Percentiles rank a stretch among this genome's conserved stretches.
Evolutionary conservation across 371 early-diverging fungal genomes (phyloP).

Genomic region (Circinella umbellata): DNA sequence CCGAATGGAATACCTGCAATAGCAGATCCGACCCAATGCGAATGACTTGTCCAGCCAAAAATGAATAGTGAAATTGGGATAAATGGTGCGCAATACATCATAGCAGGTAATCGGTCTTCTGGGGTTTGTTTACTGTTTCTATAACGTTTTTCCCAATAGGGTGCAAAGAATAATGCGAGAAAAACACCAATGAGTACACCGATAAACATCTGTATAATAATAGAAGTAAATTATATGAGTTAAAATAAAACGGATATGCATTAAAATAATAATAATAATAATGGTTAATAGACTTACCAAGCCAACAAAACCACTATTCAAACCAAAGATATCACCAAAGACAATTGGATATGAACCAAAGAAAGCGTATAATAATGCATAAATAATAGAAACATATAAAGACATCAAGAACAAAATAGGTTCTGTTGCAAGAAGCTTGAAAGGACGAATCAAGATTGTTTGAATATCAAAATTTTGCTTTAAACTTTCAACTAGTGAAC

Average conservation of each 20-base stretch:
- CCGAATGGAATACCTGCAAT: constrained; percentile 48
- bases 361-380: constrained; percentile 48
- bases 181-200: constrained; percentile 43
- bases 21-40: constrained; percentile 43
- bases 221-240: too few relatives aligned
- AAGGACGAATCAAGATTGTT: constrained; percentile 41
- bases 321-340: constrained; percentile 34
- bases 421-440: constrained; percentile 43
- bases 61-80: constrained; percentile 50
- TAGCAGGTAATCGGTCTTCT: constrained; percentile 50
- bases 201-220: constrained; percentile 27
- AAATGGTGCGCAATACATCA: constrained; percentile 49
- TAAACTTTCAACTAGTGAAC: background rate
- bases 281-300: constrained; percentile 6
- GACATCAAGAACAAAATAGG: constrained; percentile 48
- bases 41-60: constrained; percentile 52
- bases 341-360: constrained; percentile 52
- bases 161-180: constrained; percentile 41
- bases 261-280: too few relatives aligned
- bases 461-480: constrained; percentile 21
- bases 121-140: constrained; percentile 30
- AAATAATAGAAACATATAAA: constrained; percentile 46
- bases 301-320: constrained; percentile 47
- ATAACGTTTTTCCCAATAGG: constrained; percentile 37
- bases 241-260: too few relatives aligned